Conservation (phyloP, 2,329 filamentous ascomycete genomes). For the Didymella segeticola region DNA sequence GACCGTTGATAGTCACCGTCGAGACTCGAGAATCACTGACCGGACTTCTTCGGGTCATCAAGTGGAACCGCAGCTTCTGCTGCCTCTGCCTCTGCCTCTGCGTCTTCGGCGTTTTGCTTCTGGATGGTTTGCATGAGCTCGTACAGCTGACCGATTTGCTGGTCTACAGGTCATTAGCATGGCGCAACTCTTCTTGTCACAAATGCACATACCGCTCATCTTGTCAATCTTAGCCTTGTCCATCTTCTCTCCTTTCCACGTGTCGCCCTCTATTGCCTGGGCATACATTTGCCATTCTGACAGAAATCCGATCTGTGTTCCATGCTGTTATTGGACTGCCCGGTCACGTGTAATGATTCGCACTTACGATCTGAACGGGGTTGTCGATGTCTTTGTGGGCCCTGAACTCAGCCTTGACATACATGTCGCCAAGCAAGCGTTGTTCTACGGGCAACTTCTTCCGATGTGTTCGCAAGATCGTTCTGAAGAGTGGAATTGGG, state of each 20-base stretch:
- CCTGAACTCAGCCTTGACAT: slow-evolving; percentile 90
- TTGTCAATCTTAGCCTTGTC: slow-evolving; percentile 86
- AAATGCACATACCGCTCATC: slow-evolving; percentile 77
- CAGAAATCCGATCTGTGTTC: slow-evolving; percentile 88
- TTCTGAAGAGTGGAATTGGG: slow-evolving; percentile 86
- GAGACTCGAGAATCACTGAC: slow-evolving; percentile 35
- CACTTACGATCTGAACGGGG: slow-evolving; percentile 82
- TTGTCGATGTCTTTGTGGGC: slow-evolving; percentile 86
- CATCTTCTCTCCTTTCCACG: slow-evolving; percentile 84
- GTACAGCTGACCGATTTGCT: slow-evolving; percentile 92
- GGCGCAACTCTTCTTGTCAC: too few relatives aligned
- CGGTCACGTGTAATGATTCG: background rate
- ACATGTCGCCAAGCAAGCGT: slow-evolving; percentile 87
- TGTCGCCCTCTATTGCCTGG: slow-evolving; percentile 86
- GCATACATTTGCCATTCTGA: slow-evolving; percentile 97
- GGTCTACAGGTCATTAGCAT: slow-evolving; percentile 63
- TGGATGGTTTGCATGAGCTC: slow-evolving; percentile 88
- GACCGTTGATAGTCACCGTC: slow-evolving; percentile 12
- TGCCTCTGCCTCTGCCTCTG: slow-evolving; percentile 52
- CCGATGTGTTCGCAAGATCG: slow-evolving; percentile 84
- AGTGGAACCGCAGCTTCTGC: slow-evolving; percentile 30
- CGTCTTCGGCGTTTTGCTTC: slow-evolving; percentile 58
- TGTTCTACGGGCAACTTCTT: slow-evolving; percentile 75
- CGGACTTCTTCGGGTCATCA: slow-evolving; percentile 41
- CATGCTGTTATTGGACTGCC: slow-evolving; percentile 12